These are phyloP conservation scores for Flaveria linearis DNA, from an alignment of 129 eudicot species.

Conservation along the genomic window DNA sequence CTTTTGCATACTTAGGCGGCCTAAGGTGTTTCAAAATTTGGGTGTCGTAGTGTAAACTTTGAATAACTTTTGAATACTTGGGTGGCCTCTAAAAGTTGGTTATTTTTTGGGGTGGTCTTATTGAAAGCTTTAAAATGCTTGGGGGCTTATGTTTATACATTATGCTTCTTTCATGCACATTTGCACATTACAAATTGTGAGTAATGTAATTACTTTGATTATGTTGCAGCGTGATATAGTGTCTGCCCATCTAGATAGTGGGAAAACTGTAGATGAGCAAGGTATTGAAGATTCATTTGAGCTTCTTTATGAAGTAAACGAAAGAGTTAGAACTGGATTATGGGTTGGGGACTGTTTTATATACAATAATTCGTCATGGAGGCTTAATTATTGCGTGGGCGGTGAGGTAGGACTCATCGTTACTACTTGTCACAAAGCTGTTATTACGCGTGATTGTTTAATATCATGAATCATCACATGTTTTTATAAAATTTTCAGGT, in stretches of 20 bases:
- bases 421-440: not conserved
- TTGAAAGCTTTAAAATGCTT: too few relatives aligned
- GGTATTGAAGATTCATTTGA: conserved; percentile 91
- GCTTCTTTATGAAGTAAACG: conserved; percentile 76
- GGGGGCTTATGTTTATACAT: too few relatives aligned
- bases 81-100: not conserved
- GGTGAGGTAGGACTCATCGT: conserved; percentile 71
- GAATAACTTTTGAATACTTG: not conserved
- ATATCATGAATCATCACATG: not conserved
- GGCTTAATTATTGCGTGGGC: conserved; percentile 96
- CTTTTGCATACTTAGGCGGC: too few relatives aligned
- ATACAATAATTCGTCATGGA: conserved; percentile 91
- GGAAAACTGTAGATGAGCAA: conserved; percentile 82
- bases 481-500: conserved; percentile 48
- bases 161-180: not conserved
- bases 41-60: not conserved
- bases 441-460: not conserved
- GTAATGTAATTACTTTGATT: conserved; percentile 11
- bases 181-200: not conserved
- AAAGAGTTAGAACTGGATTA: conserved; percentile 87
- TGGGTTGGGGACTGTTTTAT: conserved; percentile 99
- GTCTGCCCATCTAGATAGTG: conserved; percentile 80
- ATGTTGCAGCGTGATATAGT: conserved; percentile 84
- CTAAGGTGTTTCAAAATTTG: not conserved
- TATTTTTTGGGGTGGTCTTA: too few relatives aligned